Base-by-base conservation (phyloP, 2,329 filamentous ascomycete species). In the Aschersonia sp. region DNA sequence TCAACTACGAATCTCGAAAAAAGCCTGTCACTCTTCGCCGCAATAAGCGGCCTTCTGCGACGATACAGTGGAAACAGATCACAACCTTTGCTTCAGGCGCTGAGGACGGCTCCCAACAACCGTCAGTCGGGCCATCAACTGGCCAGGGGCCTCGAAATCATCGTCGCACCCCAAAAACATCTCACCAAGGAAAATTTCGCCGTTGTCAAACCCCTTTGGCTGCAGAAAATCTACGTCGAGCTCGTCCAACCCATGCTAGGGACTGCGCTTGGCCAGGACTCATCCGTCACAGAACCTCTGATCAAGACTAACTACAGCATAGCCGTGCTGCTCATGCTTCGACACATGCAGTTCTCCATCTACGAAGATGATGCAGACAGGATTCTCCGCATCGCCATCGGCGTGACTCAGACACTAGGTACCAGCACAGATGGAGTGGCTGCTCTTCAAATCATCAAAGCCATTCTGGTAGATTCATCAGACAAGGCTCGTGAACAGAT, bases 321-420 rank as follows among this genome's bases (percentile, higher is more conserved):
- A 31, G 69, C 67, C 3, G 65, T 72, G 5, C 63, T 80, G 4
- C 61, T 70, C 0, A 64, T 75, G 44, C 61, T 77, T 5, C 70
- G 66, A 51, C 68, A 76, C 55, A 67, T 78, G 49, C 61, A 60
- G 20, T 75, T 71, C 47, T 57, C 65, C 2, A 67, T 77, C 20
- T 80, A 76, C 56, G 67, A 75, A 43, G 67, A 71, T 12, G 75
- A 80, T 45, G 60, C 68, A 1, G 64, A 64, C 4, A 58, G 61
- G 32, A 63, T 79, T 5, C 60, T 76, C 3, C 68, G 72, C 6
- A 62, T 78, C 12, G 65, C 72, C 5, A 69, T 80, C 32, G 66
- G 67, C 0, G 65, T 69, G 0, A 61, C 75, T 5, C 65, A 66
- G 48, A 71, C 62, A 20, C 61, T 69, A 6, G 61, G 64, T 4